A percentile compares a stretch with the other conserved stretches of the same genome.
These are phyloP conservation scores for Globisporangium paroecandrum DNA, from an alignment of 352 stramenopile species.

Conservation along the genomic window DNA sequence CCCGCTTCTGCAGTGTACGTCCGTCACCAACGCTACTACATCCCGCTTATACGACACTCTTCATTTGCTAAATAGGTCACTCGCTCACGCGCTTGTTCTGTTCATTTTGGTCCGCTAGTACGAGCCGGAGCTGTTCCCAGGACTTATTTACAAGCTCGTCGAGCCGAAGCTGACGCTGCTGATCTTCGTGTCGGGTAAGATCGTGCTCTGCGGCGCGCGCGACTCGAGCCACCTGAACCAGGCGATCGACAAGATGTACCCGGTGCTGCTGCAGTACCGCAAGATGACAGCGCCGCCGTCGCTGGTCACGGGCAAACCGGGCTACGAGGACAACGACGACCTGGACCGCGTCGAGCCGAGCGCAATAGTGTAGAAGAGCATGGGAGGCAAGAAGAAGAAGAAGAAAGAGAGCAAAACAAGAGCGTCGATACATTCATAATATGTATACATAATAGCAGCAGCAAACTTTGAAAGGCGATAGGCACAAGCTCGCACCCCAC, in stretches of 20 bases:
- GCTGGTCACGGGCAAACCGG: slow-evolving; percentile 63
- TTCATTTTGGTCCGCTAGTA: slow-evolving; percentile 55
- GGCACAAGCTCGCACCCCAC: neutral
- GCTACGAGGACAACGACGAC: slow-evolving; percentile 64
- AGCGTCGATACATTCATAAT: neutral
- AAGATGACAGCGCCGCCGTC: slow-evolving; percentile 76
- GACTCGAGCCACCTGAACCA: slow-evolving; percentile 46
- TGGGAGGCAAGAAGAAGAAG: neutral
- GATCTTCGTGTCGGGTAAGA: slow-evolving; percentile 99
- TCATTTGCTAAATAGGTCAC: neutral
- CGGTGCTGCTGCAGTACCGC: slow-evolving; percentile 51
- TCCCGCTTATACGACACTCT: neutral
- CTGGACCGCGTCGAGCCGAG: slow-evolving; percentile 60
- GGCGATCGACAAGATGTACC: slow-evolving; percentile 54
- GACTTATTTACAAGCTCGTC: slow-evolving; percentile 98
- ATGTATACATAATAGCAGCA: neutral
- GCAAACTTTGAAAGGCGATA: neutral
- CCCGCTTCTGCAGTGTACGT: slow-evolving; percentile 92
- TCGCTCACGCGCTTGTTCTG: neutral
- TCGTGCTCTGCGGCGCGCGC: slow-evolving; percentile 94
- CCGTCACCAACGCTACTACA: slow-evolving; percentile 13
- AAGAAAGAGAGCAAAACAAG: neutral
- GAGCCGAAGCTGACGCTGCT: slow-evolving; percentile 97
- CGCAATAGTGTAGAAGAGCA: slow-evolving; percentile 40
- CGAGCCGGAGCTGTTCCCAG: slow-evolving; percentile 99